Evolutionary conservation across 805 yeast species (phyloP), one percentile per base, ranked within the genome.

Genomic region (Ogataea dorogensis): DNA sequence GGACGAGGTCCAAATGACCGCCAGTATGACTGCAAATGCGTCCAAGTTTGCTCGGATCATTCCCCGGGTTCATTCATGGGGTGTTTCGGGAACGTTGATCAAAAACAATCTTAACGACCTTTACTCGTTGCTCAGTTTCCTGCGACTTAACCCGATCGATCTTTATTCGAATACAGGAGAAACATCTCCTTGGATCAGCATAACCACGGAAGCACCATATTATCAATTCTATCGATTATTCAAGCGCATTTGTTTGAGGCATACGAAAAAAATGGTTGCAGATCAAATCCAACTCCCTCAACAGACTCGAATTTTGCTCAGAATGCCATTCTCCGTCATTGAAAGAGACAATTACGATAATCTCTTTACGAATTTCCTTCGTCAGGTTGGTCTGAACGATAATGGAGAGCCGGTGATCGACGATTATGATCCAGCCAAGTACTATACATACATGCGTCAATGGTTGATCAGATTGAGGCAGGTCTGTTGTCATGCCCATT

Each of bases 1-100:
- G 24, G 98, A 93, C 63, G 98, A 93, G 58, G 98, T 86, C 1
- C 98, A 93, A 61, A 85, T 89, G 89, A 83, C 93, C 3, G 79
- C 86, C 6, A 71, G 75, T 3, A 81, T 81, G 15, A 70, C 77
- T 3, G 75, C 91, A 0, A 75, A 84, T 34, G 86, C 93, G 2
- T 87, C 95, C 14, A 78, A 75, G 38, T 85, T 88, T 38, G 87
- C 96, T 0, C 68, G 84, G 2, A 63, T 85, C 23, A 75, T 93
- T 17, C 91, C 96, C 4, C 68, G 96, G 34, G 74, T 77, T 29
- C 97, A 93, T 61, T 79, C 96, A 0, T 93, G 98, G 98, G 97
- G 95, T 11, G 96, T 89, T 0, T 86, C 96, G 1, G 98, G 98
- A 5, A 93, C 98, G 0, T 95, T 97, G 0, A 81, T 88, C 11